phyloP scores from a whole-genome alignment of 148 eudicot species.

The Vaccinium corymbosum region DNA sequence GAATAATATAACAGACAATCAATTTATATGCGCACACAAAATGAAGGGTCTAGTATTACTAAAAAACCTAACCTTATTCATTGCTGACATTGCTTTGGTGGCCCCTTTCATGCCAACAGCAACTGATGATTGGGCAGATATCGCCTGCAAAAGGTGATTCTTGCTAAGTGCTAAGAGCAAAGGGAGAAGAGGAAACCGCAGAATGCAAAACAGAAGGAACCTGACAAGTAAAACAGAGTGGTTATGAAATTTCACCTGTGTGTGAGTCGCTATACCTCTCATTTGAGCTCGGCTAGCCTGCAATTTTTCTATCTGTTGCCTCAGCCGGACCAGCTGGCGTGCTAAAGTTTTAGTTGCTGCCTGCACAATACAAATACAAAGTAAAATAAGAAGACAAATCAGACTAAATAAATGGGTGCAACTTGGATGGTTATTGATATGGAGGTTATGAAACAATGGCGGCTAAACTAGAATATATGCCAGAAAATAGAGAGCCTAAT shows the following conservation, averaged over 20 bases:
- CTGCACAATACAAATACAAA: slow-evolving; percentile 34
- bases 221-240: slow-evolving; percentile 12
- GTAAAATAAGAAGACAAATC: slow-evolving; percentile 1
- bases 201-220: slow-evolving; percentile 10
- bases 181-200: slow-evolving; percentile 7
- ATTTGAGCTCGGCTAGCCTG: slow-evolving; percentile 96
- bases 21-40: not conserved
- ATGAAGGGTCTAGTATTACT: not conserved
- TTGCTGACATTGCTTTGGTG: slow-evolving; percentile 84
- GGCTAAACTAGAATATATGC: not conserved
- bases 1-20: not conserved
- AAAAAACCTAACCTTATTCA: slow-evolving; percentile 66
- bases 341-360: slow-evolving; percentile 95
- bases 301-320: slow-evolving; percentile 83
- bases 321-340: slow-evolving; percentile 80
- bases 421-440: not conserved
- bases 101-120: slow-evolving; percentile 95
- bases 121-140: slow-evolving; percentile 92
- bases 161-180: not conserved
- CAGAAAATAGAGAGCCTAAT: not conserved
- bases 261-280: slow-evolving; percentile 94
- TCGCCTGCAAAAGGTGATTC: slow-evolving; percentile 46
- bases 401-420: not conserved
- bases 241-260: slow-evolving; percentile 56
- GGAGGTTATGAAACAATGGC: not conserved